Base-by-base conservation (phyloP, 2,329 filamentous ascomycete genomes). In the Coccinonectria pachysandricola region DNA sequence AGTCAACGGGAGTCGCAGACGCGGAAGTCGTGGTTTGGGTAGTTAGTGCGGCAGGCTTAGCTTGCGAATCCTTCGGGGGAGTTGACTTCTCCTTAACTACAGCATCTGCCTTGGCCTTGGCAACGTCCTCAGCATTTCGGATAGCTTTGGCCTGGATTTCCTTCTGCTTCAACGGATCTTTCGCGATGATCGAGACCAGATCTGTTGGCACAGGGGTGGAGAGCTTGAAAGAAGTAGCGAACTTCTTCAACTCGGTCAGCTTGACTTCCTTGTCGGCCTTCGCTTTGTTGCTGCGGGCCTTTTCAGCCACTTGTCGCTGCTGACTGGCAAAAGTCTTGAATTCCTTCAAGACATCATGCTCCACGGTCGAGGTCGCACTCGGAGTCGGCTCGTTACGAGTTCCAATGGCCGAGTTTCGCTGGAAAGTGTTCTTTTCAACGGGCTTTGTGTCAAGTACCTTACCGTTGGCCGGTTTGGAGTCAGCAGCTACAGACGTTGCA, bases 81-180 rank as follows among this genome's bases (percentile, higher is more conserved):
- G 53, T 43, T 29, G 54, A 28, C 38, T 55, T 56, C 21, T 65
- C 56, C 34, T 69, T 64, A 12, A 58, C 50, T 11, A 56, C 45
- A 13, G 54, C 39, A 26, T 62, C 63, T 11, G 62, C 48, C 48
- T 75, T 75, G 28, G 70, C 62, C 42, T 74, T 68, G 4, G 60
- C 57, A 27, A 70, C 55, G 36, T 76, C 71, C 36, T 84, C 76
- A 3, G 75, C 77, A 40, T 88, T 79, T 47, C 75, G 73, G 34
- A 83, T 75, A 2, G 85, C 85, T 54, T 87, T 92, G 43, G 86
- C 80, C 47, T 94, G 79, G 37, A 98, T 96, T 49, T 87, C 76
- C 46, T 86, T 77, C 56, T 96, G 91, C 60, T 95, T 98, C 23
- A 65, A 70, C n/a, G 86, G 86, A 50, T 98, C 91, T 53, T 96